These are phyloP conservation scores for Lepidopterella palustris DNA, from an alignment of 495 filamentous ascomycete species.

Conservation along the genomic window DNA sequence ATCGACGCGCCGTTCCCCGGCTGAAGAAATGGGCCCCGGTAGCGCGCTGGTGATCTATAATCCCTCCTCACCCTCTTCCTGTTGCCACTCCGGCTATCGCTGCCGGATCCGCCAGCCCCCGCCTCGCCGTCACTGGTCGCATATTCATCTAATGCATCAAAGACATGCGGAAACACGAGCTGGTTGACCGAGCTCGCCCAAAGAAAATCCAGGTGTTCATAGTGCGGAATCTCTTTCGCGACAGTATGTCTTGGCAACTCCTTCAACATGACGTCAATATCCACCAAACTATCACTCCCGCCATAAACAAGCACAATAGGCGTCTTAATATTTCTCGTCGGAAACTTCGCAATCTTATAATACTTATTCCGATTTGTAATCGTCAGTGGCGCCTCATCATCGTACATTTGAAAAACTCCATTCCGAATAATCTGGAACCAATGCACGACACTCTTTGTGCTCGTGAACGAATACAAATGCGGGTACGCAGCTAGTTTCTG, in stretches of 20 bases:
- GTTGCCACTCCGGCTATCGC: slow-evolving; percentile 2
- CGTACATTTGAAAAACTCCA: slow-evolving; percentile 94
- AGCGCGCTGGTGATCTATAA: slow-evolving; percentile 8
- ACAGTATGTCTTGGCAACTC: slow-evolving; percentile 79
- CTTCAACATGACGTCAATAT: slow-evolving; percentile 84
- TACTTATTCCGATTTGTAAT: slow-evolving; percentile 50
- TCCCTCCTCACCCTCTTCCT: slow-evolving; percentile 1
- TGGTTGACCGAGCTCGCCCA: slow-evolving; percentile 79
- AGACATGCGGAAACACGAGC: slow-evolving; percentile 85
- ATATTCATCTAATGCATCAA: slow-evolving; percentile 64
- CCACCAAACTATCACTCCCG: slow-evolving; percentile 88
- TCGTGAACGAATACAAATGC: slow-evolving; percentile 92
- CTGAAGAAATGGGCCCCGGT: slow-evolving; percentile 12
- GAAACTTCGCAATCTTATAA: slow-evolving; percentile 91
- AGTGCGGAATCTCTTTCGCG: slow-evolving; percentile 77
- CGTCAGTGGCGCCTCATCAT: slow-evolving; percentile 76
- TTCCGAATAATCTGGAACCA: slow-evolving; percentile 99
- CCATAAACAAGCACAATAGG: slow-evolving; percentile 91
- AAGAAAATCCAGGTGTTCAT: slow-evolving; percentile 96
- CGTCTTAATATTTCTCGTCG: slow-evolving; percentile 93
- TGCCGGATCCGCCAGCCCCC: neutral
- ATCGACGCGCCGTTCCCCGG: slow-evolving; percentile 11
- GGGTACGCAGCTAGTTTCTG: slow-evolving; percentile 97
- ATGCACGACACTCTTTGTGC: slow-evolving; percentile 91
- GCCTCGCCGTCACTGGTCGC: slow-evolving; percentile 1